Conservation (phyloP, 2,329 filamentous ascomycete species). For the Alternaria postmessia region DNA sequence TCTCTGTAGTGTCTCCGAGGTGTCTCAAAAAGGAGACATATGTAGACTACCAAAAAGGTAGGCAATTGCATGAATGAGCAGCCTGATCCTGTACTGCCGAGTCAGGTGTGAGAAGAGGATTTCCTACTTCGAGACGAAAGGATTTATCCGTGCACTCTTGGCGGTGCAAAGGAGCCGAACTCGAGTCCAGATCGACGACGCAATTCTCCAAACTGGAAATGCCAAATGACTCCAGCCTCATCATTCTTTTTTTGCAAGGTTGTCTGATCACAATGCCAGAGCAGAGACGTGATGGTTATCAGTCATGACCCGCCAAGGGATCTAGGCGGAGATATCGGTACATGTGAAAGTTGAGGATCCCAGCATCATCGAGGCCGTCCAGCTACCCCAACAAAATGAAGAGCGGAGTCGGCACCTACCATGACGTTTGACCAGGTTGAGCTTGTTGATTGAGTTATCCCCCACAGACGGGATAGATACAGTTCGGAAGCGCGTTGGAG, state of each 20-base stretch:
- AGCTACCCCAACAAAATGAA: background rate
- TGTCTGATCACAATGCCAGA: conserved; percentile 4
- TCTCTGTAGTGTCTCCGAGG: background rate
- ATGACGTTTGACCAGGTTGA: conserved; percentile 6
- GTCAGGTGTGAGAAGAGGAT: conserved; percentile 7
- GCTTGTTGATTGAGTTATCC: background rate
- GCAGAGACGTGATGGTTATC: background rate
- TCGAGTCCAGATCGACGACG: conserved; percentile 28
- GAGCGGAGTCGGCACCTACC: background rate
- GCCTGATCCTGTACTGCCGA: conserved; percentile 9
- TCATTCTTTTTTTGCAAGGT: conserved; percentile 1
- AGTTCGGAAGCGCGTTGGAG: background rate
- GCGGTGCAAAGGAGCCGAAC: conserved; percentile 26
- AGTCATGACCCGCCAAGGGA: background rate
- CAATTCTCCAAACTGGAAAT: conserved; percentile 15
- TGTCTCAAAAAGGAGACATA: conserved; percentile 6
- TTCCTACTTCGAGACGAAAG: conserved; percentile 14
- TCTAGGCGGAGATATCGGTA: background rate
- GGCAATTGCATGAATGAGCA: conserved; percentile 16
- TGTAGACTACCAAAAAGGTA: conserved; percentile 1
- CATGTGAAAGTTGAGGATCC: background rate
- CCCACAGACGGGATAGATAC: background rate
- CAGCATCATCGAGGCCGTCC: background rate
- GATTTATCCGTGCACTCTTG: conserved; percentile 25
- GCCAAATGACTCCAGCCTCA: background rate